Evolutionary conservation across 495 filamentous ascomycete genomes (phyloP).

Genomic region (Annulohypoxylon nitens): DNA sequence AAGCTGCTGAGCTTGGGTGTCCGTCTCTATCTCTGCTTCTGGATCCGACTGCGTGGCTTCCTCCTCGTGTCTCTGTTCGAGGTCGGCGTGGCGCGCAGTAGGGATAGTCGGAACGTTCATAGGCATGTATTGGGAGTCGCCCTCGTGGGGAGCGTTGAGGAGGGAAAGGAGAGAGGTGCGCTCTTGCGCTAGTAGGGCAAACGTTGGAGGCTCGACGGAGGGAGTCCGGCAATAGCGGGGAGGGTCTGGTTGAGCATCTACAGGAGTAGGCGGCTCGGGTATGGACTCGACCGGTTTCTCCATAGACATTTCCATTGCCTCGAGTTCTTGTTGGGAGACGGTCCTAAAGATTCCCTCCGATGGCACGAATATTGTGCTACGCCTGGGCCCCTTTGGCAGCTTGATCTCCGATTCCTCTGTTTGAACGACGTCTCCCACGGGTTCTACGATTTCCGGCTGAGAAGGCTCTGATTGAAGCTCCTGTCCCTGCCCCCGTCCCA

Average conservation of each 20-base stretch:
- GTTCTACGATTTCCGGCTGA: constrained; percentile 19
- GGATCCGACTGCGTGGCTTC: constrained; percentile 20
- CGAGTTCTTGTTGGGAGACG: constrained; percentile 60
- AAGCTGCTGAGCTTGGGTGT: background rate
- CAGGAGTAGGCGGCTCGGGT: constrained; percentile 49
- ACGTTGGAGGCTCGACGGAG: constrained; percentile 65
- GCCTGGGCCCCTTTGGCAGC: constrained; percentile 49
- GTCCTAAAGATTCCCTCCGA: constrained; percentile 66
- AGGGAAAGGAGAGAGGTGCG: constrained; percentile 68
- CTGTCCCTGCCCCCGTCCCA: background rate
- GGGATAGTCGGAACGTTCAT: constrained; percentile 57
- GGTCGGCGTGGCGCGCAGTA: constrained; percentile 33
- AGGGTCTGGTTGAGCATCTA: constrained; percentile 34
- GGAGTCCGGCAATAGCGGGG: constrained; percentile 60
- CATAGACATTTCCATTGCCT: constrained; percentile 50
- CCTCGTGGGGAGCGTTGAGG: constrained; percentile 63
- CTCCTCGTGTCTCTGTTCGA: constrained; percentile 29
- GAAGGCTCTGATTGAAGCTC: constrained; percentile 5
- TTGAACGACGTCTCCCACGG: constrained; percentile 26
- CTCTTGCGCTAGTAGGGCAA: constrained; percentile 57
- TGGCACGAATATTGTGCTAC: constrained; percentile 62
- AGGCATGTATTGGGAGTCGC: constrained; percentile 39
- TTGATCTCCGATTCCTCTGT: constrained; percentile 52
- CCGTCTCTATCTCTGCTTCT: background rate
- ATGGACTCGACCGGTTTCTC: constrained; percentile 39